Base-by-base conservation (phyloP, 768 basidiomycete species). In the Cyathus striatus region DNA sequence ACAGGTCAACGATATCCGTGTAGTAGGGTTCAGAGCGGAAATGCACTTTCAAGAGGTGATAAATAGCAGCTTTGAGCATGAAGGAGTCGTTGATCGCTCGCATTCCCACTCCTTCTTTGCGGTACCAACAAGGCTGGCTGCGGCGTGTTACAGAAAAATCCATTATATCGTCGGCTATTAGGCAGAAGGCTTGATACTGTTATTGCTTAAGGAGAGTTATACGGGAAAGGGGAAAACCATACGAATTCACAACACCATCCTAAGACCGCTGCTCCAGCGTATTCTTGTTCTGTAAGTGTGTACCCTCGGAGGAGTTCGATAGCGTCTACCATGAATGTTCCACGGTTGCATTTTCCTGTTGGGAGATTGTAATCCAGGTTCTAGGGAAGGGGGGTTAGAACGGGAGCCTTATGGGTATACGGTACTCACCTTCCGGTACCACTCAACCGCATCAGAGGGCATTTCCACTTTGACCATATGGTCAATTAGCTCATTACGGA, bases 111-210 rank as follows among this genome's bases (percentile, higher is more conserved):
- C 61, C 54, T 2, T 68, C 68, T 16, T 68, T 52, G 46, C 72
- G 77, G 69, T 95, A 97, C 90, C 90, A 99, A 68, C 95, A 99
- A 2, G 93, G 87, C 63, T 96, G 94, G 3, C 86, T 84, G 7
- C 95, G 85, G 20, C 95, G 86, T 7, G 95, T 97, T 52, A 98
- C 85, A 36, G 88, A 90, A 16, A 76, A 62, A 59, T 99, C 95
- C 96, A 99, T 99, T 55, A 98, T 93, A 63, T 98, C 95, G 64
- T 99, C 91, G 3, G 90, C 79, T 43, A 96, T 91, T 43, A 98
- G 81, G 83, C 97, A 97, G 67, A 86, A 96, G 0, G 92, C 93
- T 83, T 98, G 95, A 6, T 98, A 79, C 91, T 95, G 55, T 12
- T 20, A 34, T 36, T 41, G 32, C 14, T 22, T 40, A 20, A 35